These are phyloP conservation scores for Codiaeum variegatum DNA, from an alignment of 441 rosid species.

Conservation along the genomic window DNA sequence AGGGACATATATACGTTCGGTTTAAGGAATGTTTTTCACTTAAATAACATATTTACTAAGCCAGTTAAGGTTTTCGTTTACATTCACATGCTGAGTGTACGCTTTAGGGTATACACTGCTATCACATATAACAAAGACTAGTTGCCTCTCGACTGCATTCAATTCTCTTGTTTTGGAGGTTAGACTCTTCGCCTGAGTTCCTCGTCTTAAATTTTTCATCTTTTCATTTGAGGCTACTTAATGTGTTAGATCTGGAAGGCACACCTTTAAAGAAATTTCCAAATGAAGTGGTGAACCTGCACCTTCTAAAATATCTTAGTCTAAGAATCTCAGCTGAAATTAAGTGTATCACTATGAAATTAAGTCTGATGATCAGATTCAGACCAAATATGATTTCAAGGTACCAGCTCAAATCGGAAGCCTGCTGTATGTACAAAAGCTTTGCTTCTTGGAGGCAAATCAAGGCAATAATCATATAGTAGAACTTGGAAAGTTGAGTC, in stretches of 20 bases:
- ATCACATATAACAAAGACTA: constrained; percentile 15
- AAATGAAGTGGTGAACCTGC: constrained; percentile 1
- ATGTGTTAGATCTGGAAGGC: constrained; percentile 29
- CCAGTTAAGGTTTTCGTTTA: too few species aligned
- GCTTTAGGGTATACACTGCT: too few species aligned
- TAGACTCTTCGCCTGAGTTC: constrained; percentile 9
- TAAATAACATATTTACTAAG: too few species aligned
- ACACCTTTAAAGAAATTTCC: constrained; percentile 24
- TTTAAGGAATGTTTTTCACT: too few species aligned
- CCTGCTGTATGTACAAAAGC: constrained; percentile 35
- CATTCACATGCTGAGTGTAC: too few species aligned
- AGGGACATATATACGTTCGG: too few species aligned
- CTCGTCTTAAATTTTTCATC: neutral
- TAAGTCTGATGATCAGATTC: constrained; percentile 21
- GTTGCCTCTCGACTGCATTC: constrained; percentile 35
- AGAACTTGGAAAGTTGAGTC: constrained; percentile 33
- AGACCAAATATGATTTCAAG: constrained; percentile 33
- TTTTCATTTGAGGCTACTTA: constrained; percentile 20
- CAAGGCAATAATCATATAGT: constrained; percentile 16
- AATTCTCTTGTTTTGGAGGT: constrained; percentile 32
- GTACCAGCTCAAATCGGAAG: constrained; percentile 30
- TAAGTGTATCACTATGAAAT: constrained; percentile 27
- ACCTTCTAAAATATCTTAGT: constrained; percentile 23
- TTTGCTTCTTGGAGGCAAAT: constrained; percentile 33
- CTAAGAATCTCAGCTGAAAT: constrained; percentile 27